A percentile compares a stretch with the other conserved stretches of the same genome.
Evolutionary conservation across 2,329 filamentous ascomycete species (phyloP).

Genomic region (Colletotrichum camelliae): DNA sequence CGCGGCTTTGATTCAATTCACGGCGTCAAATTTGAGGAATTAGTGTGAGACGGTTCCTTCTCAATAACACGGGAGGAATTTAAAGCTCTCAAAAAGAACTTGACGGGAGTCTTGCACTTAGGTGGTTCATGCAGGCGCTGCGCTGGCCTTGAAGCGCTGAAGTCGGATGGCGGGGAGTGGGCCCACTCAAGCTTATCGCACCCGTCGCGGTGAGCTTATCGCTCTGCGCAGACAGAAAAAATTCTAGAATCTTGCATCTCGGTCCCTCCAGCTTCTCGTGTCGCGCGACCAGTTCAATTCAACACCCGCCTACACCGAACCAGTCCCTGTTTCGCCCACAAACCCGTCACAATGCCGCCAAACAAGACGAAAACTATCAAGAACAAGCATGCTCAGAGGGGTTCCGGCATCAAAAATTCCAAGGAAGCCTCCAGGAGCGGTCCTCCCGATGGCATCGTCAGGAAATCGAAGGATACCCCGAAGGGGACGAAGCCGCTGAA

Average conservation of each 20-base stretch:
- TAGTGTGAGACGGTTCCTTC: neutral
- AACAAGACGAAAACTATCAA: constrained; percentile 65
- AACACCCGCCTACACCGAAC: neutral
- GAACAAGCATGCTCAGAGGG: constrained; percentile 66
- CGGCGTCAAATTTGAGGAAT: too few species aligned
- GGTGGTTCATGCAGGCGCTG: neutral
- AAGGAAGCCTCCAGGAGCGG: constrained; percentile 40
- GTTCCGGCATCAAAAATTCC: constrained; percentile 48
- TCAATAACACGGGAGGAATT: neutral
- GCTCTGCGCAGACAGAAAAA: constrained; percentile 21
- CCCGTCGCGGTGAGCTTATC: constrained; percentile 22
- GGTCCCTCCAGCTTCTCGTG: constrained; percentile 7
- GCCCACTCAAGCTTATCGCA: constrained; percentile 21
- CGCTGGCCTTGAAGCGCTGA: neutral
- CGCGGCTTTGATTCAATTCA: neutral
- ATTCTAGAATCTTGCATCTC: constrained; percentile 20
- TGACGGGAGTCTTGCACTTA: neutral
- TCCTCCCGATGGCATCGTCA: constrained; percentile 54
- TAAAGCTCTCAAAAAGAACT: neutral
- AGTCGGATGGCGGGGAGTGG: constrained; percentile 5
- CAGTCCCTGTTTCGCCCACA: neutral
- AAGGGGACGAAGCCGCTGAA: constrained; percentile 53
- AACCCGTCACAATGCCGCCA: constrained; percentile 52
- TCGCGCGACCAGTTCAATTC: constrained; percentile 5
- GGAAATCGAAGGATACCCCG: constrained; percentile 48